Conservation (phyloP, 306 rosid species). For the Alnus rubra region DNA sequence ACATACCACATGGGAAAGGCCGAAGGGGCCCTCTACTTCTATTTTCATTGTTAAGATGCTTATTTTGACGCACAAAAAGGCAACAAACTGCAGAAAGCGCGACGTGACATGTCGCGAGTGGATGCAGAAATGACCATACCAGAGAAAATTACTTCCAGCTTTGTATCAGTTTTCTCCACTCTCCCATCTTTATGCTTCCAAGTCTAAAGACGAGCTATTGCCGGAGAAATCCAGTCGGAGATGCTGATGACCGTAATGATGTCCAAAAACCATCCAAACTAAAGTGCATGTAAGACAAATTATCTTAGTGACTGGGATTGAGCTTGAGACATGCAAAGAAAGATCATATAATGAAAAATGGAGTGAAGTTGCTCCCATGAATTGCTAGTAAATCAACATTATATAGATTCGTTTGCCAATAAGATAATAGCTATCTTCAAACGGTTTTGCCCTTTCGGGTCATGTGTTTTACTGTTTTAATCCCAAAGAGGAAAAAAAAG, state of each 20-base stretch:
- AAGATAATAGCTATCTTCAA: neutral
- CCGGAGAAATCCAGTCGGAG: neutral
- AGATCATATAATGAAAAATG: neutral
- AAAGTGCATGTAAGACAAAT: neutral
- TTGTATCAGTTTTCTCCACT: neutral
- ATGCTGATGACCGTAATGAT: neutral
- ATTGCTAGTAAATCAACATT: neutral
- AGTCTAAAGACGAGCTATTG: neutral
- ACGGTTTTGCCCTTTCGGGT: neutral
- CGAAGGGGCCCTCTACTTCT: conserved; percentile 31
- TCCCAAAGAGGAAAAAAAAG: neutral
- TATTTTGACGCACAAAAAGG: conserved; percentile 13
- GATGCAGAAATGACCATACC: conserved; percentile 8
- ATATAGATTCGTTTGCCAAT: neutral
- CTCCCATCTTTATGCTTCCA: conserved; percentile 18
- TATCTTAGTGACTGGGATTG: neutral
- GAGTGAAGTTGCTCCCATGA: neutral
- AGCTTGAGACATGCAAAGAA: neutral
- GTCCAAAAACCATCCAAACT: neutral
- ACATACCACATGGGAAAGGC: no score
- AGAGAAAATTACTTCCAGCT: neutral
- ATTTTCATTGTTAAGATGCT: conserved; percentile 18
- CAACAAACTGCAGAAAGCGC: conserved; percentile 5
- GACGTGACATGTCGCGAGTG: neutral
- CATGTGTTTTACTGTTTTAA: no score